Evolutionary conservation across 2,329 filamentous ascomycete species (phyloP).

Genomic region (Passalora sequoiae): DNA sequence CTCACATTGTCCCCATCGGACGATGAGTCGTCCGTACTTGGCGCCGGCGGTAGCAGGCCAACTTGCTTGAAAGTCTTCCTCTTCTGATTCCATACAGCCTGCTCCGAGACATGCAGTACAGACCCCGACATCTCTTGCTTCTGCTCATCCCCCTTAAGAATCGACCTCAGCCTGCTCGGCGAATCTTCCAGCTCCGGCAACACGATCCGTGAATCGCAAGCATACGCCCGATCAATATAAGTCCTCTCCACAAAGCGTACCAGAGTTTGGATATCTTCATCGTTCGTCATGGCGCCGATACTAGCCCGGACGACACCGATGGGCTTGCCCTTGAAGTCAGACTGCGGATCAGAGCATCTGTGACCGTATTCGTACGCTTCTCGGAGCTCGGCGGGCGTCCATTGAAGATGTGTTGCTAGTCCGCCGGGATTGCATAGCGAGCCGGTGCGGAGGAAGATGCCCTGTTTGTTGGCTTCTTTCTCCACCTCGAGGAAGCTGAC

Average conservation of each 20-base stretch:
- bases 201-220: constrained; percentile 10
- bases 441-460: constrained; percentile 78
- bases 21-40: constrained; percentile 2
- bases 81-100: background rate
- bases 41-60: constrained; percentile 8
- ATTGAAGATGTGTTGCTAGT: constrained; percentile 62
- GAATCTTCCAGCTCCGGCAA: constrained; percentile 9
- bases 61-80: constrained; percentile 2
- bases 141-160: background rate
- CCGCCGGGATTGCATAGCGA: constrained; percentile 88
- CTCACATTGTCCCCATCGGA: background rate
- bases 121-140: constrained; percentile 9
- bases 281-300: constrained; percentile 79
- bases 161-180: background rate
- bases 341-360: constrained; percentile 74
- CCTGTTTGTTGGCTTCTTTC: constrained; percentile 69
- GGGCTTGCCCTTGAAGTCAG: constrained; percentile 76
- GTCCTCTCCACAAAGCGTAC: constrained; percentile 37
- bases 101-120: constrained; percentile 10
- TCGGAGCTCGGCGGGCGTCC: constrained; percentile 73
- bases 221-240: constrained; percentile 20
- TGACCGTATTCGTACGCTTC: constrained; percentile 77
- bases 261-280: constrained; percentile 67
- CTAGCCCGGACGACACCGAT: constrained; percentile 81
- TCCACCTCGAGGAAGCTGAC: constrained; percentile 77